Evolutionary conservation across 768 basidiomycete genomes (phyloP).

Genomic region (Russula earlei): DNA sequence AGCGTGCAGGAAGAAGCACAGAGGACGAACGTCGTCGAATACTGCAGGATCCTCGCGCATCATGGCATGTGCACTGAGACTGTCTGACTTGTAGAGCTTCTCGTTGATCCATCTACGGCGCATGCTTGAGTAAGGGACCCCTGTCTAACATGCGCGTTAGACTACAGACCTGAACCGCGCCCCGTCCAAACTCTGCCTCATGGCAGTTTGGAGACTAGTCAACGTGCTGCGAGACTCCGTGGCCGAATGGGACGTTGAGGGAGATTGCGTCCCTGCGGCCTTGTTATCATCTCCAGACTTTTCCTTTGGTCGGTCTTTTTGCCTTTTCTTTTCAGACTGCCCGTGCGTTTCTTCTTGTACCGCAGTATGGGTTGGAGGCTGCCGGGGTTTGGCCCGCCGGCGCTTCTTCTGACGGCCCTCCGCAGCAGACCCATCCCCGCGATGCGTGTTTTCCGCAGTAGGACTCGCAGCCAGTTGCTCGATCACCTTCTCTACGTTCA

Average conservation of each 20-base stretch:
- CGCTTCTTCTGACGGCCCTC: not conserved
- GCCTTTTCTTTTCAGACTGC: not conserved
- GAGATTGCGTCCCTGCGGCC: not conserved
- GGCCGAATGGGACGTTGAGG: not conserved
- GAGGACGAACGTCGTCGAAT: constrained; percentile 63
- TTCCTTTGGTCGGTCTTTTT: constrained; percentile 9
- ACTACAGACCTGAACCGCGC: constrained; percentile 71
- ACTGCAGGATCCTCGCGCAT: constrained; percentile 76
- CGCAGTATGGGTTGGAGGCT: not conserved
- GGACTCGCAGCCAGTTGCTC: constrained; percentile 33
- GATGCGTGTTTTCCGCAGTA: constrained; percentile 5
- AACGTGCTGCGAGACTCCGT: constrained; percentile 27
- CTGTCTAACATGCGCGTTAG: not conserved
- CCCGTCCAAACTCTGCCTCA: constrained; percentile 75
- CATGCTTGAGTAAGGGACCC: not conserved
- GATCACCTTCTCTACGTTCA: constrained; percentile 55
- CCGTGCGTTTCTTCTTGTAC: not conserved
- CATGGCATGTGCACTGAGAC: constrained; percentile 63
- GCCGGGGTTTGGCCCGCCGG: not conserved
- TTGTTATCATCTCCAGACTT: not conserved
- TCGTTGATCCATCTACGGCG: constrained; percentile 78
- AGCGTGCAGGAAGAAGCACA: not conserved
- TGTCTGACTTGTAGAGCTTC: constrained; percentile 79
- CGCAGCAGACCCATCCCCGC: not conserved
- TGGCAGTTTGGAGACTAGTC: constrained; percentile 64